A percentile compares a stretch with the other conserved stretches of the same genome.
These are phyloP conservation scores for Fusarium oxysporum DNA, from an alignment of 2,329 filamentous ascomycete species.

Conservation along the genomic window DNA sequence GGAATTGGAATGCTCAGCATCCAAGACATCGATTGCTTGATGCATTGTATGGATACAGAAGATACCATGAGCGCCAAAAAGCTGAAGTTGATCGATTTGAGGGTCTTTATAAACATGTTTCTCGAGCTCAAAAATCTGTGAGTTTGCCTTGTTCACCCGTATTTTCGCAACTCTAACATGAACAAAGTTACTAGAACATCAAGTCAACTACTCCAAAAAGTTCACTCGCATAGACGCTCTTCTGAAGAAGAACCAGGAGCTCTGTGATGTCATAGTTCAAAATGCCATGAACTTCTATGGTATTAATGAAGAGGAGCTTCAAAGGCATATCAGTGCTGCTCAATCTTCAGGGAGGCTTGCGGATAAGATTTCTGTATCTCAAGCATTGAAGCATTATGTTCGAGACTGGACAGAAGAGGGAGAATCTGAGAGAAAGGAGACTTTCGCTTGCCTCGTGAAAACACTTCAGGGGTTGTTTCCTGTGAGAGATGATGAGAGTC, in stretches of 20 bases:
- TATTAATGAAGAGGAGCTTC: slow-evolving; percentile 57
- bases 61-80: slow-evolving; percentile 51
- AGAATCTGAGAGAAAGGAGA: slow-evolving; percentile 56
- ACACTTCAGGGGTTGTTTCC: slow-evolving; percentile 51
- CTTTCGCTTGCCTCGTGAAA: slow-evolving; percentile 54
- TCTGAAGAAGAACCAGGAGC: slow-evolving; percentile 56
- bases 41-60: slow-evolving; percentile 53
- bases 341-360: slow-evolving; percentile 53
- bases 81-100: slow-evolving; percentile 52
- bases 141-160: fast-evolving
- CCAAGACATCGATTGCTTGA: slow-evolving; percentile 55
- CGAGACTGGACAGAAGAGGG: slow-evolving; percentile 67
- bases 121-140: slow-evolving; percentile 49
- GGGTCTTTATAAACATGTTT: slow-evolving; percentile 52
- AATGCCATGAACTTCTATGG: slow-evolving; percentile 60
- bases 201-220: slow-evolving; percentile 67
- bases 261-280: slow-evolving; percentile 60
- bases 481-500: slow-evolving; percentile 5
- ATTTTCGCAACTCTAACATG: not conserved
- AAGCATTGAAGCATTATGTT: slow-evolving; percentile 68
- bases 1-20: slow-evolving; percentile 51
- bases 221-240: slow-evolving; percentile 57
- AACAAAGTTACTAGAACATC: slow-evolving; percentile 63
- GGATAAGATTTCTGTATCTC: slow-evolving; percentile 62
- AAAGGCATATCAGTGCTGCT: slow-evolving; percentile 54